phyloP scores from a whole-genome alignment of 108 stramenopile species.

The Skeletonema grethae region DNA sequence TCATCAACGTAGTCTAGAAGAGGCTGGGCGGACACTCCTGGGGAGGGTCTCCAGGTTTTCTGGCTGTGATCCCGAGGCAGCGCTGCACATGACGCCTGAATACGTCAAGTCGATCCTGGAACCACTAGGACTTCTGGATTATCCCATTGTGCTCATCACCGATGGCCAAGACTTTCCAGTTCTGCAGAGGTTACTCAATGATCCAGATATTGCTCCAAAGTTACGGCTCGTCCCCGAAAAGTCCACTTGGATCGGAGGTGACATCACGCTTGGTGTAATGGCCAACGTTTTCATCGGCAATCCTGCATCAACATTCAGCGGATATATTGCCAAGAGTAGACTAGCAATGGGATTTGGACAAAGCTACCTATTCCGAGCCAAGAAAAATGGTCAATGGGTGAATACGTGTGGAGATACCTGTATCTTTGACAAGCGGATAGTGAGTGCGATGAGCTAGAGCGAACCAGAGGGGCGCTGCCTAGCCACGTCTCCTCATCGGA shows the following conservation, averaged over 20 bases:
- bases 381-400: background rate
- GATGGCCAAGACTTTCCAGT: conserved; percentile 1
- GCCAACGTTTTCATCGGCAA: background rate
- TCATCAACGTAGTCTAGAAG: background rate
- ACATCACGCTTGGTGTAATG: background rate
- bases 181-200: background rate
- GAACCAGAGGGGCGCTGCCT: no score
- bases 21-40: background rate
- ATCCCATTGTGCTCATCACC: conserved; percentile 8
- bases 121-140: background rate
- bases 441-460: conserved; percentile 3
- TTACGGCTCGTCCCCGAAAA: background rate
- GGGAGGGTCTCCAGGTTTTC: background rate
- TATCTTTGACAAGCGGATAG: conserved; percentile 6
- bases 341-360: conserved; percentile 3
- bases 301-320: background rate
- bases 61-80: conserved; percentile 5
- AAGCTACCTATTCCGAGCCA: conserved; percentile 6
- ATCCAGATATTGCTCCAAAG: background rate
- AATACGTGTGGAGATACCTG: background rate
- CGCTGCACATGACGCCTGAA: background rate
- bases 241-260: conserved; percentile 1
- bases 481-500: no score
- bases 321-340: background rate
- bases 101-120: conserved; percentile 7